A percentile compares a stretch with the other conserved stretches of the same genome.
Conservation (phyloP, 495 filamentous ascomycete genomes). For the Neurospora discreta region DNA sequence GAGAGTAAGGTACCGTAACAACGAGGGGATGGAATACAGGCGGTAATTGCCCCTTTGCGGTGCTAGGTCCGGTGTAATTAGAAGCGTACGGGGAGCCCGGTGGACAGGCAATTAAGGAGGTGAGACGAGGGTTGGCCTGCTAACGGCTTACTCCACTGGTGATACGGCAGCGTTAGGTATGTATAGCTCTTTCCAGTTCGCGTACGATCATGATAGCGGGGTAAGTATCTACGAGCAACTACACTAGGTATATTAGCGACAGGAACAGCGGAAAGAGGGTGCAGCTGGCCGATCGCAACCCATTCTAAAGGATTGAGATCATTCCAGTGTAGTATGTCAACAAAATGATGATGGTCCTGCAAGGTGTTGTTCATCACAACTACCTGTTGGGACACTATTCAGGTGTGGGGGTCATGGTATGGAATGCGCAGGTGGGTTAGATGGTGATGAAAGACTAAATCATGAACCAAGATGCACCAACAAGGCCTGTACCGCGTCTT, state of each 20-base stretch:
- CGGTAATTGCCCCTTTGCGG: not conserved
- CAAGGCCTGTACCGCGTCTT: not conserved
- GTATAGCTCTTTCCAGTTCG: not conserved
- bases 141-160: not conserved
- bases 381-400: not conserved
- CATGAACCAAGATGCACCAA: not conserved
- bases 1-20: not conserved
- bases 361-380: not conserved
- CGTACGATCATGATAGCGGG: not conserved
- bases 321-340: not conserved
- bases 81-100: not conserved
- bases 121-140: not conserved
- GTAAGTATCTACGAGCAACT: not conserved
- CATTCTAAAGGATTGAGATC: not conserved
- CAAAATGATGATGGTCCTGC: not conserved
- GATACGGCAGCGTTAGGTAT: not conserved
- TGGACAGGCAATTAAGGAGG: not conserved
- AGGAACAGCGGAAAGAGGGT: not conserved
- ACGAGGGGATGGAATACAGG: not conserved
- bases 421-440: not conserved
- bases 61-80: not conserved
- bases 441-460: not conserved
- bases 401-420: not conserved
- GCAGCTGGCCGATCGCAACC: not conserved
- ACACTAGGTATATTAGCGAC: not conserved